Percentiles rank a stretch among this genome's conserved stretches.
phyloP scores from a whole-genome alignment of 2,329 filamentous ascomycete genomes.

The Alternaria angustiovoidea region DNA sequence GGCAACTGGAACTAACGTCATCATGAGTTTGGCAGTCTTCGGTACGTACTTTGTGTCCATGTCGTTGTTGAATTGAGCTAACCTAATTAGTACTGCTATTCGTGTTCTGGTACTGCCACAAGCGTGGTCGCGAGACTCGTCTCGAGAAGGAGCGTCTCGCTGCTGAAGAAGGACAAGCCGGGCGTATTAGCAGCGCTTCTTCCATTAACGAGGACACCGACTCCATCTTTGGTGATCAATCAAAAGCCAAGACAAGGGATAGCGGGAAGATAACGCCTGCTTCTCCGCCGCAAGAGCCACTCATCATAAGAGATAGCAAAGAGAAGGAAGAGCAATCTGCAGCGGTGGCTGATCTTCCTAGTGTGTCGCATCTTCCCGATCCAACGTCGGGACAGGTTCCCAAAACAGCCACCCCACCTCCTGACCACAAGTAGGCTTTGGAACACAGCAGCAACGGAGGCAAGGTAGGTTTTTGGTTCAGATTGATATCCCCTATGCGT shows the following conservation, averaged over 20 bases:
- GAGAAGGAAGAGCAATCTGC: conserved; percentile 32
- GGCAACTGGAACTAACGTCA: conserved; percentile 82
- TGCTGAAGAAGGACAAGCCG: conserved; percentile 40
- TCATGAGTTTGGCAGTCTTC: conserved; percentile 89
- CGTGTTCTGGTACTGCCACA: conserved; percentile 98
- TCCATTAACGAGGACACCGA: conserved; percentile 42
- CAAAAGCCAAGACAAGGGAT: conserved; percentile 26
- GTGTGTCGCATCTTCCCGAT: conserved; percentile 48
- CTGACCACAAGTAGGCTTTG: conserved; percentile 19
- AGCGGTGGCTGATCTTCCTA: conserved; percentile 46
- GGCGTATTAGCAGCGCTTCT: conserved; percentile 39
- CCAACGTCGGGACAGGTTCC: conserved; percentile 34
- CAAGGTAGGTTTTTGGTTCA: conserved; percentile 17
- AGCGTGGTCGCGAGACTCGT: conserved; percentile 86
- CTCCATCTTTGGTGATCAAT: conserved; percentile 35
- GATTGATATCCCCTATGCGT: conserved; percentile 25
- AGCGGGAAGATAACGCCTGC: conserved; percentile 22
- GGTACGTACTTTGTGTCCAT: conserved; percentile 67
- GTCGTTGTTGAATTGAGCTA: conserved; percentile 18
- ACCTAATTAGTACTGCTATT: conserved; percentile 75
- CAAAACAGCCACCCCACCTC: conserved; percentile 16
- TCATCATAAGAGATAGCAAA: conserved; percentile 40
- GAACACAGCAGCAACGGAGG: background rate
- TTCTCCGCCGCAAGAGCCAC: conserved; percentile 26
- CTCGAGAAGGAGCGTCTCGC: conserved; percentile 68